Percentiles rank a stretch among this genome's conserved stretches.
Conservation (phyloP, 139 green algal genomes). For the Chara braunii region DNA sequence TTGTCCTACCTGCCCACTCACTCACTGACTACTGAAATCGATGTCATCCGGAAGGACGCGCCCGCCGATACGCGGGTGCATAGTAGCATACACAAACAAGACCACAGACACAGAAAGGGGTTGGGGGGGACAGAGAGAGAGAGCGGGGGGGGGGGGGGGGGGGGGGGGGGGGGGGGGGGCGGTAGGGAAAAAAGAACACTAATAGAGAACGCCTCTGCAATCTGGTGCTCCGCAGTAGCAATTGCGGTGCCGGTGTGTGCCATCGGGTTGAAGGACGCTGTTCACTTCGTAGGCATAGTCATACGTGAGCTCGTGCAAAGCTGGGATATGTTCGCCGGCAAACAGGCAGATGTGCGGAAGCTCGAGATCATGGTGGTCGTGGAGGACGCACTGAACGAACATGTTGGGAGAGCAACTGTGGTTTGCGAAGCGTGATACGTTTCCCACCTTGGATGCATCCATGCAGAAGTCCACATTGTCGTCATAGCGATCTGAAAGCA, state of each 20-base stretch:
- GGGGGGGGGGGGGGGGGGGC: too few species aligned
- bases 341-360: slow-evolving; percentile 26
- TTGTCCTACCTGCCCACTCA: too few species aligned
- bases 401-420: slow-evolving; percentile 60
- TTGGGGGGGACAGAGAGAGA: too few species aligned
- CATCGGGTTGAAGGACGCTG: slow-evolving; percentile 1
- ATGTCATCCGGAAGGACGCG: too few species aligned
- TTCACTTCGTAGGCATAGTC: slow-evolving; percentile 28
- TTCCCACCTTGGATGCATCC: slow-evolving; percentile 45
- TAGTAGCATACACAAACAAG: too few species aligned
- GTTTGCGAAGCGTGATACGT: slow-evolving; percentile 69
- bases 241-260: neutral
- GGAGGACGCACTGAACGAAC: slow-evolving; percentile 31
- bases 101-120: too few species aligned
- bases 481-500: too few species aligned
- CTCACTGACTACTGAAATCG: too few species aligned
- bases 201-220: neutral
- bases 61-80: too few species aligned
- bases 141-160: too few species aligned
- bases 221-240: neutral
- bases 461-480: too few species aligned
- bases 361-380: slow-evolving; percentile 26
- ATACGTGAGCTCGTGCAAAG: slow-evolving; percentile 21
- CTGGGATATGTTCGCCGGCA: slow-evolving; percentile 18
- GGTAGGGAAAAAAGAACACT: too few species aligned